Percentiles rank a stretch among this genome's conserved stretches.
These are phyloP conservation scores for Talaromyces sp. DNA, from an alignment of 2,329 filamentous ascomycete species.

Conservation along the genomic window DNA sequence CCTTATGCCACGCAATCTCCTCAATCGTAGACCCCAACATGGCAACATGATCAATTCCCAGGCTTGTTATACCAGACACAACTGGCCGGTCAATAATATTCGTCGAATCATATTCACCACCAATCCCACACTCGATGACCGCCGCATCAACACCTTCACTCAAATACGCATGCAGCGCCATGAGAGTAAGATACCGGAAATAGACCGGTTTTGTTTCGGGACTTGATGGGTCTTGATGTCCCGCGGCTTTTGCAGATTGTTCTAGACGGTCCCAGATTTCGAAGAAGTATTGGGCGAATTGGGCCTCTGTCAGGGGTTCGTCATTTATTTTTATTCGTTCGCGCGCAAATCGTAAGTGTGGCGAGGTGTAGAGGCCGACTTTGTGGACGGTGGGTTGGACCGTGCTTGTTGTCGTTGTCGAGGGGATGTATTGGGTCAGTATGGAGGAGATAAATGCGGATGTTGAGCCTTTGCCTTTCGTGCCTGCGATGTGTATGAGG, in stretches of 20 bases:
- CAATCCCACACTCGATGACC: slow-evolving; percentile 89
- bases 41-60: slow-evolving; percentile 81
- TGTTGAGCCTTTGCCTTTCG: slow-evolving; percentile 90
- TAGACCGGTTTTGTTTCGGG: slow-evolving; percentile 74
- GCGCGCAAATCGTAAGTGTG: slow-evolving; percentile 76
- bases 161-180: slow-evolving; percentile 82
- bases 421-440: slow-evolving; percentile 58
- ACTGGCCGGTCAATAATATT: slow-evolving; percentile 74
- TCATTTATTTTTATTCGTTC: slow-evolving; percentile 83
- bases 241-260: slow-evolving; percentile 51
- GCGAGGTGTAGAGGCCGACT: slow-evolving; percentile 79
- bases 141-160: slow-evolving; percentile 71
- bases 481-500: slow-evolving; percentile 81
- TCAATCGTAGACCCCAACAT: slow-evolving; percentile 77
- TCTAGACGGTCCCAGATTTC: slow-evolving; percentile 73
- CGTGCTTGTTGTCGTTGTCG: slow-evolving; percentile 26
- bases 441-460: slow-evolving; percentile 80
- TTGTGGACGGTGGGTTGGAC: slow-evolving; percentile 45
- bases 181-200: slow-evolving; percentile 84
- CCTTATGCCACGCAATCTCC: slow-evolving; percentile 89
- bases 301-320: slow-evolving; percentile 61
- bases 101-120: slow-evolving; percentile 88
- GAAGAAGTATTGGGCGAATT: slow-evolving; percentile 77
- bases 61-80: slow-evolving; percentile 69
- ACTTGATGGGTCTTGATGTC: slow-evolving; percentile 47